Base-by-base conservation (phyloP, 2,329 filamentous ascomycete genomes). In the Neofusicoccum sp. region DNA sequence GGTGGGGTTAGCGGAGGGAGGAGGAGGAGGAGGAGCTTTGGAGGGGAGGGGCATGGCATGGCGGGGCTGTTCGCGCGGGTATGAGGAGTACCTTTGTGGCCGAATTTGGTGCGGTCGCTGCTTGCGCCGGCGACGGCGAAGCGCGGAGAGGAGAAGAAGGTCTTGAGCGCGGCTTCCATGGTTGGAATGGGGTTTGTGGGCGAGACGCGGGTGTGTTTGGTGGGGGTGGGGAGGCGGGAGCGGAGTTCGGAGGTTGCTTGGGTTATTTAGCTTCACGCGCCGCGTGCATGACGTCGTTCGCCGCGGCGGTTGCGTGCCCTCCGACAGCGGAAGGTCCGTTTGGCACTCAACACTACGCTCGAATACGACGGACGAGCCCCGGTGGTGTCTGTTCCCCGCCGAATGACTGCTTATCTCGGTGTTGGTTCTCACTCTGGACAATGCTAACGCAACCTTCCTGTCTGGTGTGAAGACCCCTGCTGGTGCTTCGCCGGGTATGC, bases 71-170 rank as follows among this genome's bases (percentile, higher is more conserved):
- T 11, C 12, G 26, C 5, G 49, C 34, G 9, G 33, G 47, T n/a
- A 47, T 7, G 2, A 7, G 2, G 24, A 3, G 61, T 75, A 93
- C 92, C 87, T 80, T 91, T 93, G 76, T 96, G 89, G 26, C 95
- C 93, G 71, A 89, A 97, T 75, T 96, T 97, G 71, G 82, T 79
- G 41, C 89, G 81, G 76, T 96, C 91, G 57, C 89, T 90, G 72
- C 89, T 93, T 38, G 93, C 93, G 68, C 93, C 93, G 20, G 93
- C 91, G 30, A 97, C 93, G 62, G 93, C 93, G 74, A 93, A 96
- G 66, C 84, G 81, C 28, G 88, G 85, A 6, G 88, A 89, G 3
- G 85, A 82, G 79, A 97, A 96, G 82, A 97, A 97, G 11, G 82
- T 82, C 64, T 86, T 86, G 47, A 91, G 87, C 47, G 89, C 84